Conservation (phyloP, 345 rosid genomes). For the Pugionium cornutum region DNA sequence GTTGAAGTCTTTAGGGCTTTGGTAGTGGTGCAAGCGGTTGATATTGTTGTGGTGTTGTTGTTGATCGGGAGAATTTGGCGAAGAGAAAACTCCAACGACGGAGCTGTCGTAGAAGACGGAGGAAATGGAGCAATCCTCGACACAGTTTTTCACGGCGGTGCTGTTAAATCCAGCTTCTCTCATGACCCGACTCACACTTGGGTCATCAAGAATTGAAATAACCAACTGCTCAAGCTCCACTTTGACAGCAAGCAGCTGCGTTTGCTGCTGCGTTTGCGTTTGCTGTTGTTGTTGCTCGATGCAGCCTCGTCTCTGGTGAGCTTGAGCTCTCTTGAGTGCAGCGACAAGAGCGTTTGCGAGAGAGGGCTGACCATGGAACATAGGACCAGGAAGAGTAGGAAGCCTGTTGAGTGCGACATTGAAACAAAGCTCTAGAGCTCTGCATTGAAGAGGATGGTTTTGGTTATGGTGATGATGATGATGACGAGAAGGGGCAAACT, state of each 20-base stretch:
- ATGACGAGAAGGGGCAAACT: constrained; percentile 43
- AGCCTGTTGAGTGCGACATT: constrained; percentile 80
- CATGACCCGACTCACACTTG: constrained; percentile 89
- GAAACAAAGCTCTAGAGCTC: constrained; percentile 83
- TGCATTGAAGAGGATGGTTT: constrained; percentile 67
- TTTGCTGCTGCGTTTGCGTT: constrained; percentile 44
- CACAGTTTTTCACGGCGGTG: constrained; percentile 66
- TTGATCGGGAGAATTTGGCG: constrained; percentile 70
- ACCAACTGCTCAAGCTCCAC: constrained; percentile 79
- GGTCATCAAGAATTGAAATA: constrained; percentile 78
- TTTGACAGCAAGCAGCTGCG: constrained; percentile 57
- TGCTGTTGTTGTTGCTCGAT: constrained; percentile 67
- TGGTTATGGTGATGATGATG: constrained; percentile 41
- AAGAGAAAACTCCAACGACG: constrained; percentile 72
- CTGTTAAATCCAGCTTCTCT: constrained; percentile 92
- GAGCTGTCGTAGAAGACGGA: constrained; percentile 57
- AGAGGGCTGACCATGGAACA: constrained; percentile 55
- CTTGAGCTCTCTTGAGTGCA: constrained; percentile 79
- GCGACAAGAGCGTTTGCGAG: constrained; percentile 77
- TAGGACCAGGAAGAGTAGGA: constrained; percentile 56
- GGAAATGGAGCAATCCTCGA: constrained; percentile 68
- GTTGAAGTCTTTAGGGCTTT: constrained; percentile 43
- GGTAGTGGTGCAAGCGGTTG: constrained; percentile 35
- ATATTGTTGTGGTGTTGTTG: constrained; percentile 25
- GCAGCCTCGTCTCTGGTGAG: constrained; percentile 77